These are phyloP conservation scores for Agrocybe praecox DNA, from an alignment of 768 basidiomycete genomes.

Conservation along the genomic window DNA sequence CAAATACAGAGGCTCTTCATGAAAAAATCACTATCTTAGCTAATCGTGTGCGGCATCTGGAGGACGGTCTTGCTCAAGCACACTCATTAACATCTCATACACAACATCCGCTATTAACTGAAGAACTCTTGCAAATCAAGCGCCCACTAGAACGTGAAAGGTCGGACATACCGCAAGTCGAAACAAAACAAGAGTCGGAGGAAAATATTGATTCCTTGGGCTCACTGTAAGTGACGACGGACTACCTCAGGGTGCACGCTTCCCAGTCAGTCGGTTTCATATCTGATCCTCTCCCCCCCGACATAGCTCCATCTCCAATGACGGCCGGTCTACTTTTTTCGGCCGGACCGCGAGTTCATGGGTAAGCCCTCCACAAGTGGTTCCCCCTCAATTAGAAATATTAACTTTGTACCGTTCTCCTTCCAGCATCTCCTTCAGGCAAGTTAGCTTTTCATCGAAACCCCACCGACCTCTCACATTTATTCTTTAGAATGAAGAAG, in stretches of 20 bases:
- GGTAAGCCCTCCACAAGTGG: conserved; percentile 40
- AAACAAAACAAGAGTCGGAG: conserved; percentile 47
- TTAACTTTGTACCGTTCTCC: not conserved
- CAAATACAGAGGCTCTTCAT: conserved; percentile 69
- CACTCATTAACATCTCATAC: conserved; percentile 50
- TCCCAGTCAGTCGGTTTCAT: conserved; percentile 7
- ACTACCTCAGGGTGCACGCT: conserved; percentile 2
- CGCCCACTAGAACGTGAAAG: conserved; percentile 67
- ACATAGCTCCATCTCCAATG: conserved; percentile 60
- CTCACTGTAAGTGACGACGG: conserved; percentile 49
- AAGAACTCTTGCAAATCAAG: conserved; percentile 67
- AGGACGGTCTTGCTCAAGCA: conserved; percentile 62
- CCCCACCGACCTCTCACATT: conserved; percentile 6
- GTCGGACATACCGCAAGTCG: conserved; percentile 36
- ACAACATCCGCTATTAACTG: conserved; percentile 58
- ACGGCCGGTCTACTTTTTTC: conserved; percentile 65
- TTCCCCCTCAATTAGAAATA: not conserved
- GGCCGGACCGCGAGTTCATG: conserved; percentile 70
- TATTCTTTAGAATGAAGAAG: conserved; percentile 59
- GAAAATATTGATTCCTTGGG: conserved; percentile 68
- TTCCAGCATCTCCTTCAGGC: conserved; percentile 68
- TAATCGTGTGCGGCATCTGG: conserved; percentile 65
- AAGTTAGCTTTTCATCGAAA: conserved; percentile 18
- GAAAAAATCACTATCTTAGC: conserved; percentile 66
- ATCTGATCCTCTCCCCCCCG: conserved; percentile 10